phyloP scores from a whole-genome alignment of 129 eudicot species.

The Flaveria sonorensis region DNA sequence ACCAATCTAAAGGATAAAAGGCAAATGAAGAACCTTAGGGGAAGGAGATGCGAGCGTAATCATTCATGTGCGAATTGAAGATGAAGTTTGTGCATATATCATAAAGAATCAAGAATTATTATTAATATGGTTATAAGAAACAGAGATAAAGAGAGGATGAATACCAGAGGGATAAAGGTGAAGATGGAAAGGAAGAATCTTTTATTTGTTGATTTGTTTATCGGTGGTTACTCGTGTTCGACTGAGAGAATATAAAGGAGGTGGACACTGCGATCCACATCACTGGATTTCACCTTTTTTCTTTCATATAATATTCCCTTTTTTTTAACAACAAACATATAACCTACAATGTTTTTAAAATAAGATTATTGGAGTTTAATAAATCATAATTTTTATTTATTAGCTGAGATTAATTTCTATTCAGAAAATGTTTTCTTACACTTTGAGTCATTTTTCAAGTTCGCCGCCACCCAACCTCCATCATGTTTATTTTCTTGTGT shows the following conservation, averaged over 20 bases:
- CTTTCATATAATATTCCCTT: conserved; percentile 22
- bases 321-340: background rate
- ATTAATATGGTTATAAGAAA: background rate
- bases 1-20: background rate
- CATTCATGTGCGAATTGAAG: conserved; percentile 10
- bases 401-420: too few species aligned
- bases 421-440: too few species aligned
- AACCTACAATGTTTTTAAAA: too few species aligned
- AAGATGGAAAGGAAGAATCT: conserved; percentile 37
- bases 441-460: too few species aligned
- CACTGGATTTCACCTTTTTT: conserved; percentile 28
- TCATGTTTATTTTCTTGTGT: too few species aligned
- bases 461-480: too few species aligned
- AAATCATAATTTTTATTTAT: too few species aligned
- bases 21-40: conserved; percentile 16
- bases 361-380: too few species aligned
- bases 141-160: too few species aligned
- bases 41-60: background rate
- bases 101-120: conserved; percentile 11
- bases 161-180: conserved; percentile 39
- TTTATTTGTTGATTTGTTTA: conserved; percentile 23
- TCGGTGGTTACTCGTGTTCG: conserved; percentile 27
- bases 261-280: conserved; percentile 49
- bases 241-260: conserved; percentile 43
- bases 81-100: background rate